Conservation (phyloP, 2,329 filamentous ascomycete genomes). For the Diaporthe humulicola region DNA sequence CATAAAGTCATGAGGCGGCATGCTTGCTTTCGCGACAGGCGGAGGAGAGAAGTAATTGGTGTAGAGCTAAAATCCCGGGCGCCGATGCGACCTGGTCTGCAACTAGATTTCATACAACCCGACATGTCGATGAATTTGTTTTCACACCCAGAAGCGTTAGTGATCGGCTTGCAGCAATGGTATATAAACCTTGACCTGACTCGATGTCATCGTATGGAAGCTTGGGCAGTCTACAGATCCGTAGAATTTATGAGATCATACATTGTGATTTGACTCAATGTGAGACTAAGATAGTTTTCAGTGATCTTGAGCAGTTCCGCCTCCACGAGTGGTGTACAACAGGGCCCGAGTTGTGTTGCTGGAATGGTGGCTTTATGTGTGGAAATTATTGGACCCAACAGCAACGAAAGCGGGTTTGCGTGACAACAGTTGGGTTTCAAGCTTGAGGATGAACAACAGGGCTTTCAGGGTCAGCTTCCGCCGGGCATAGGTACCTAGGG, state of each 20-base stretch:
- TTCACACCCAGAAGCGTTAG: background rate
- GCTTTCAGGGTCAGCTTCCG: no score
- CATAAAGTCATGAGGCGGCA: slow-evolving; percentile 30
- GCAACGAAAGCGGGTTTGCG: background rate
- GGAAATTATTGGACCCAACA: background rate
- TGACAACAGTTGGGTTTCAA: no score
- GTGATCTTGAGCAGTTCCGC: background rate
- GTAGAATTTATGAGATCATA: background rate
- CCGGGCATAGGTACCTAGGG: no score
- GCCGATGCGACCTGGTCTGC: background rate
- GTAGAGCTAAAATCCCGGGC: background rate
- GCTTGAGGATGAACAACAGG: no score
- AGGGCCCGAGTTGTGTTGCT: no score
- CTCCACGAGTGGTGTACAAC: background rate
- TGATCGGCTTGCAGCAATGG: background rate
- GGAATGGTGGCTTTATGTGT: no score
- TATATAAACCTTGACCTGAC: background rate
- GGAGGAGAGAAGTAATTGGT: background rate
- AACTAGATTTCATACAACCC: background rate
- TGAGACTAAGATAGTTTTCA: background rate
- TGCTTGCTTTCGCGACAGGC: background rate
- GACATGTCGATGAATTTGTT: background rate
- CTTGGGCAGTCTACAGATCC: background rate
- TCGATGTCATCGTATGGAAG: background rate
- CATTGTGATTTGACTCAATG: background rate